Percentiles rank a stretch among this genome's conserved stretches.
Conservation (phyloP, 306 rosid species). For the Lathyrus oleraceus region DNA sequence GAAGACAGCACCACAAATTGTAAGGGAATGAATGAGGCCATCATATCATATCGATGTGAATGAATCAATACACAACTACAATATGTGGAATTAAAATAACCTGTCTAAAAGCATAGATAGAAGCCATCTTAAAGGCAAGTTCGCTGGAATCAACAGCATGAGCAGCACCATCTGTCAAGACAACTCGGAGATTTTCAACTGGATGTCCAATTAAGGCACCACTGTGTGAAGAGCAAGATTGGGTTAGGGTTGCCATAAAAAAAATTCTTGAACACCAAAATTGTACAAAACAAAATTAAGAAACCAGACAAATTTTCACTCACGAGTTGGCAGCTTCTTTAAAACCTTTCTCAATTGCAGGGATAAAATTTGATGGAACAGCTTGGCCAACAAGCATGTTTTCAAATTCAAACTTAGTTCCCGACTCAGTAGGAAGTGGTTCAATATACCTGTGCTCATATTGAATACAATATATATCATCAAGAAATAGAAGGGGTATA, state of each 20-base stretch:
- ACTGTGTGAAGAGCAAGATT: slow-evolving; percentile 49
- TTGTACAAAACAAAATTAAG: background rate
- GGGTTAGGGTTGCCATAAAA: slow-evolving; percentile 2
- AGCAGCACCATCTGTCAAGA: slow-evolving; percentile 91
- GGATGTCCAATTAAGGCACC: slow-evolving; percentile 98
- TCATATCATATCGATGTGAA: slow-evolving; percentile 3
- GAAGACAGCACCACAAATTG: slow-evolving; percentile 27
- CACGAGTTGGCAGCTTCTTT: slow-evolving; percentile 98
- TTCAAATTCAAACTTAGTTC: slow-evolving; percentile 89
- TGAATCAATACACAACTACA: slow-evolving; percentile 2
- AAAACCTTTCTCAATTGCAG: slow-evolving; percentile 97
- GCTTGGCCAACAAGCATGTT: slow-evolving; percentile 95
- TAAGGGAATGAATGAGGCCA: slow-evolving; percentile 13
- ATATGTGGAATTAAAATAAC: slow-evolving; percentile 40
- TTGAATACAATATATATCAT: slow-evolving; percentile 9
- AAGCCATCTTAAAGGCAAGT: slow-evolving; percentile 95
- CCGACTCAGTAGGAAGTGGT: slow-evolving; percentile 79
- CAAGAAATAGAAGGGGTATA: slow-evolving; percentile 1
- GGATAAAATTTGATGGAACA: slow-evolving; percentile 86
- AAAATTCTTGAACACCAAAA: background rate
- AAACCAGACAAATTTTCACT: slow-evolving; percentile 35
- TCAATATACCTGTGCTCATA: slow-evolving; percentile 71
- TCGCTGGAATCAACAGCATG: slow-evolving; percentile 99
- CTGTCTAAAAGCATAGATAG: slow-evolving; percentile 98
- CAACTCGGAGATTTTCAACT: slow-evolving; percentile 83